Evolutionary conservation across 768 basidiomycete genomes (phyloP).

Genomic region (Tubosaeta sp.): DNA sequence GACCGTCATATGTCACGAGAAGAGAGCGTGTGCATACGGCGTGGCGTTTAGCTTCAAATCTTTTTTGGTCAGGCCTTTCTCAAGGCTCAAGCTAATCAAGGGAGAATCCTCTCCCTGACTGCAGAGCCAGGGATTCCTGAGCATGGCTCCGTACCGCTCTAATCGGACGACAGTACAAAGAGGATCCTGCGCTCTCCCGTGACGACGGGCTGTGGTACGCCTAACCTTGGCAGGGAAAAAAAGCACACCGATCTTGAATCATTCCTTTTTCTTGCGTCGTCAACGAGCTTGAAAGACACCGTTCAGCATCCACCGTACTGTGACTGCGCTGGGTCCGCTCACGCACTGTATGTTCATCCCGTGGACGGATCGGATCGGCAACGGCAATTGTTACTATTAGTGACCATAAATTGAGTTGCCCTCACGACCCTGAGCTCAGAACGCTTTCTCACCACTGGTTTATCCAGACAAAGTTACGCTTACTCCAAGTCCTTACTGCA

Average conservation of each 20-base stretch:
- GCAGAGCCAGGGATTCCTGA: neutral
- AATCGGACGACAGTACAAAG: neutral
- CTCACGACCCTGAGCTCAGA: neutral
- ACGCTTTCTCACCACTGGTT: neutral
- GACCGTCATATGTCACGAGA: neutral
- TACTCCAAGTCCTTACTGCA: neutral
- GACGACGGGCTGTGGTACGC: neutral
- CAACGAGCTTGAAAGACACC: neutral
- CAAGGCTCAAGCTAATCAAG: neutral
- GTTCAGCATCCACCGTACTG: too few species aligned
- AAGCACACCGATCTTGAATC: neutral
- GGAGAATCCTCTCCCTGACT: neutral
- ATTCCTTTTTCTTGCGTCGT: neutral
- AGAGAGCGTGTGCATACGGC: neutral
- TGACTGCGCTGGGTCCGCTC: too few species aligned
- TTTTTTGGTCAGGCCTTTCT: neutral
- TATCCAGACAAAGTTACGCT: neutral
- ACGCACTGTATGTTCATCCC: neutral
- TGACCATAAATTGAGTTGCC: neutral
- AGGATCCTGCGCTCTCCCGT: neutral
- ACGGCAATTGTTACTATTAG: neutral
- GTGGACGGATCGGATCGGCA: neutral
- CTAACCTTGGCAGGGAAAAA: neutral
- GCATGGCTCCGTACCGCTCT: neutral
- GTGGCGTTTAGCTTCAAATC: neutral